Conservation (phyloP, 768 basidiomycete species). For the Trametes gibbosa region DNA sequence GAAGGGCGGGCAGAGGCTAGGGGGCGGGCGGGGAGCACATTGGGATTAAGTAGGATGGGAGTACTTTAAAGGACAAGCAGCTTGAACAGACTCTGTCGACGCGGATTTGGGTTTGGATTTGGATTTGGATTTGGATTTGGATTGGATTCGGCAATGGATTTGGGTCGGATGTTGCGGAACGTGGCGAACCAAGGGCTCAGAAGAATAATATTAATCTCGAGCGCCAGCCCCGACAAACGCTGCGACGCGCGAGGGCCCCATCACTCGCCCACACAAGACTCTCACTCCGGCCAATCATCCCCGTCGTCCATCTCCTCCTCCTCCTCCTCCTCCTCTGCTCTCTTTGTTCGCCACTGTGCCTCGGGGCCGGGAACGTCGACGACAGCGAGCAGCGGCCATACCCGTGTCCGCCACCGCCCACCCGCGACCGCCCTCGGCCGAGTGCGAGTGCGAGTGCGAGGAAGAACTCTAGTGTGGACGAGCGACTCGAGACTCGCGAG, state of each 20-base stretch:
- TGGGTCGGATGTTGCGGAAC: slow-evolving; percentile 25
- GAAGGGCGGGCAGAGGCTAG: slow-evolving; percentile 14
- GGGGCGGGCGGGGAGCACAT: slow-evolving; percentile 20
- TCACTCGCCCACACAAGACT: slow-evolving; percentile 21
- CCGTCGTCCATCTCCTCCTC: slow-evolving; percentile 9
- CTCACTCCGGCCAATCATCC: slow-evolving; percentile 31
- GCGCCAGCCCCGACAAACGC: slow-evolving; percentile 5
- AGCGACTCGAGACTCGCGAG: too few species aligned
- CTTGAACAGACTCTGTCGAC: slow-evolving; percentile 8
- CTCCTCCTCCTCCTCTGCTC: not conserved
- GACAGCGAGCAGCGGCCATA: too few species aligned
- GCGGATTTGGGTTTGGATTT: not conserved
- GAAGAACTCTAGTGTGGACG: not conserved
- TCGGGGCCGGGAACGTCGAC: not conserved
- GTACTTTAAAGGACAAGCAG: slow-evolving; percentile 25
- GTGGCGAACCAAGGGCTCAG: slow-evolving; percentile 13
- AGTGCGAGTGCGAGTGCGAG: too few species aligned
- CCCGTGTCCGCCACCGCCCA: too few species aligned
- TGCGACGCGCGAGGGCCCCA: slow-evolving; percentile 14
- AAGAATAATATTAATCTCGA: slow-evolving; percentile 11
- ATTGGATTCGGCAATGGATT: too few species aligned
- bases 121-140: not conserved
- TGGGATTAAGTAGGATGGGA: slow-evolving; percentile 19
- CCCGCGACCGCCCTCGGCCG: too few species aligned
- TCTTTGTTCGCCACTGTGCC: too few species aligned